Conservation (phyloP, 805 yeast genomes). For the Candida bentonensis region DNA sequence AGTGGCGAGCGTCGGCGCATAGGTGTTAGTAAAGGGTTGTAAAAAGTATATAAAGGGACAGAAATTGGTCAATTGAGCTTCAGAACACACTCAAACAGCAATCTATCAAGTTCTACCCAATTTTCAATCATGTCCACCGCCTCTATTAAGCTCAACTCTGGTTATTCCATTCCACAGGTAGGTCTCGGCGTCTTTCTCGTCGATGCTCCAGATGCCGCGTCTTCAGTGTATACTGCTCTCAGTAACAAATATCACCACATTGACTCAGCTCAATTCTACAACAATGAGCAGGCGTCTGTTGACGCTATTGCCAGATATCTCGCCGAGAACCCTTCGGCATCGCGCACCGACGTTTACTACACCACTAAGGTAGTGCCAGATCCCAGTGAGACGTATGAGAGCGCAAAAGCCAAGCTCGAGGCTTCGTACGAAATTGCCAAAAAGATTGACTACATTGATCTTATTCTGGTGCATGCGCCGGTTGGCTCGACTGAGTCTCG, state of each 20-base stretch:
- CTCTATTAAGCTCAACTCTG: conserved; percentile 32
- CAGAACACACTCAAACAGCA: no score
- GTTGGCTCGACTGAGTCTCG: conserved; percentile 47
- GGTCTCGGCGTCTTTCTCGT: conserved; percentile 38
- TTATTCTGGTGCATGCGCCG: conserved; percentile 43
- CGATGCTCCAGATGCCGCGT: conserved; percentile 19
- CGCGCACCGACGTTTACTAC: conserved; percentile 29
- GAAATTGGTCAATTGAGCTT: no score
- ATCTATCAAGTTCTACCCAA: no score
- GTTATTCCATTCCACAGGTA: conserved; percentile 39
- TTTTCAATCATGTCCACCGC: no score
- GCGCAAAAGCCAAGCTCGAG: conserved; percentile 23
- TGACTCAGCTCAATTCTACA: conserved; percentile 45
- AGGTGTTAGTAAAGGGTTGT: neutral
- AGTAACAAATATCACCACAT: conserved; percentile 45
- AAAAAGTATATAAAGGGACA: neutral
- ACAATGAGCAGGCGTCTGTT: conserved; percentile 42
- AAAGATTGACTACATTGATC: conserved; percentile 37
- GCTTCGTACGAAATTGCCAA: conserved; percentile 30
- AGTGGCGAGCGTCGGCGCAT: no score
- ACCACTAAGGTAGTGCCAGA: conserved; percentile 39
- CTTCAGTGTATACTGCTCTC: conserved; percentile 32
- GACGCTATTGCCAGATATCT: conserved; percentile 28
- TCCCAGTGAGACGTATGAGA: conserved; percentile 42
- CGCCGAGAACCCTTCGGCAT: conserved; percentile 34